Percentiles rank a stretch among this genome's conserved stretches.
These are phyloP conservation scores for Malassezia psittaci DNA, from an alignment of 1,284 basidiomycete genomes.

Conservation along the genomic window DNA sequence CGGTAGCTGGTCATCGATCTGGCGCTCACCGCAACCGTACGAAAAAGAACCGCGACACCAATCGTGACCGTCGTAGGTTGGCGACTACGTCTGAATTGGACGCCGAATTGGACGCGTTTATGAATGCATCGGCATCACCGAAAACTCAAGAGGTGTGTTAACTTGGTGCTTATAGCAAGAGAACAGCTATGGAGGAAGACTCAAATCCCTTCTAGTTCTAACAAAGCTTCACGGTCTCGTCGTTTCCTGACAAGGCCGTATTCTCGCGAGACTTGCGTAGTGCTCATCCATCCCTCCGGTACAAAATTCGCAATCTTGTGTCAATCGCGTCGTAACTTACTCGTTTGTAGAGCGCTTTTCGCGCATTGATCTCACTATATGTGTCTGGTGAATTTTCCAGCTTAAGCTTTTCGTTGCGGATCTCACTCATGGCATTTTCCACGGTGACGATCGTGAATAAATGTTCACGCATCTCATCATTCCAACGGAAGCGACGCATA, in stretches of 20 bases:
- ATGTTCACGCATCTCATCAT: constrained; percentile 40
- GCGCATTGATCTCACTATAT: constrained; percentile 39
- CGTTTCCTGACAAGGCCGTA: constrained; percentile 13
- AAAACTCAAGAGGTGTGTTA: not conserved
- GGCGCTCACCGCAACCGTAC: not conserved
- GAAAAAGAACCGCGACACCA: no score
- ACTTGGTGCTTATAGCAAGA: not conserved
- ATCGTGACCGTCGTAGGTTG: not conserved
- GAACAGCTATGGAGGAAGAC: not conserved
- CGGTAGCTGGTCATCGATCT: not conserved
- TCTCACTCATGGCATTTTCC: constrained; percentile 43
- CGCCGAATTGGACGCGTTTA: constrained; percentile 11
- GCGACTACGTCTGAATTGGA: constrained; percentile 3
- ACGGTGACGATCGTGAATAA: constrained; percentile 38
- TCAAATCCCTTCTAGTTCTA: constrained; percentile 4
- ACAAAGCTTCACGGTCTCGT: constrained; percentile 13
- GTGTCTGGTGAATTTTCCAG: constrained; percentile 35
- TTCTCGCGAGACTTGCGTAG: constrained; percentile 38
- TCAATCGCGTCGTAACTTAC: constrained; percentile 4
- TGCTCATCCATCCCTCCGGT: constrained; percentile 38
- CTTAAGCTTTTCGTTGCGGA: constrained; percentile 39
- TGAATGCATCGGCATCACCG: not conserved
- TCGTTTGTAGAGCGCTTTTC: constrained; percentile 40
- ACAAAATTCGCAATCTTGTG: constrained; percentile 30
- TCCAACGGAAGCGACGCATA: constrained; percentile 37